Evolutionary conservation across 2,329 filamentous ascomycete genomes (phyloP), one percentile per base, ranked within the genome.

Genomic region (Didymella keratinophila): DNA sequence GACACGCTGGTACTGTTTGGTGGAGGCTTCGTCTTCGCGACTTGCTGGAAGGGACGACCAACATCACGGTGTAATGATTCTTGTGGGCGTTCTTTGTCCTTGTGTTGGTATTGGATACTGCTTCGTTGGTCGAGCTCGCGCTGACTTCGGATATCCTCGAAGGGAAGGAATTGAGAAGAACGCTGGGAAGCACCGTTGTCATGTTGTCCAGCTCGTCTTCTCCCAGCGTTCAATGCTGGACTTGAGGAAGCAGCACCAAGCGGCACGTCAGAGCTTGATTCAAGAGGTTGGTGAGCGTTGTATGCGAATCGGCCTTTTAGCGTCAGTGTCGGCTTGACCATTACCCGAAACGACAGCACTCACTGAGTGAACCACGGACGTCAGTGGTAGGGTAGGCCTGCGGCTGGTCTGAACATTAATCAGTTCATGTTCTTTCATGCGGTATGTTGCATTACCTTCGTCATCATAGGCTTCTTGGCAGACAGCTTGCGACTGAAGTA

Each of bases 211-310:
- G 49, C 54, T 51, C 65, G 68, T 36, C 77, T 66, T 56, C 73
- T 75, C 30, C 73, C 70, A 16, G 78, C 78, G 39, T 62, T 71
- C 46, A 78, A 71, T 2, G 76, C 71, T 30, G 79, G 79, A 60
- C 79, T 81, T 2, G 79, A 81, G 14, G 74, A 75, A 36, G 39
- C 64, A 36, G 39, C 64, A 52, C 52, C 60, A 44, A 62, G 54
- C 18, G 46, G 74, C 52, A 42, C 28, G 50, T 75, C 71, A 3
- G 77, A 78, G 60, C 74, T 78, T 1, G 67, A 44, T 16, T 68
- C 63, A 11, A 60, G 39, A 18, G 30, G n/a, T 47, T 69, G 57
- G 16, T 46, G 41, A 10, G 64, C 28, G 28, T 66, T 64, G 52
- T 75, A 70, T 8, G 67, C 56, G 44, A 71, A 74, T 25, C 58